A percentile compares a stretch with the other conserved stretches of the same genome.
Conservation (phyloP, 441 rosid genomes). For the Rhodomyrtus psidioides region DNA sequence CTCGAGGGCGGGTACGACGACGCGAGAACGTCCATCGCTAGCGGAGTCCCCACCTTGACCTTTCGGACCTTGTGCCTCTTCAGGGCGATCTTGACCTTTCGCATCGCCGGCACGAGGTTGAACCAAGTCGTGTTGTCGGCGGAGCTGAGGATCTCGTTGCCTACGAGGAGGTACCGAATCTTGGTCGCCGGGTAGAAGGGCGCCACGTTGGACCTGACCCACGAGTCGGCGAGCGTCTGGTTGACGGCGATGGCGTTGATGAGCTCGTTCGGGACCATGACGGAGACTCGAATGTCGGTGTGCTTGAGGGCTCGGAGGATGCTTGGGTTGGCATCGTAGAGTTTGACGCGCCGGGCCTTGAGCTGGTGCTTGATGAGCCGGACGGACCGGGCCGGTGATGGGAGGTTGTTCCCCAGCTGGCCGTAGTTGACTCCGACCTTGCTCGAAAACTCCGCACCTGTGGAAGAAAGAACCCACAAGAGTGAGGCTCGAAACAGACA, state of each 20-base stretch:
- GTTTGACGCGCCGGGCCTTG: constrained; percentile 60
- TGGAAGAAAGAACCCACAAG: not conserved
- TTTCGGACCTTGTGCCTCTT: constrained; percentile 28
- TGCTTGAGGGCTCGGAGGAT: constrained; percentile 54
- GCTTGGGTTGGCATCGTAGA: constrained; percentile 70
- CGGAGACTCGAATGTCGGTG: constrained; percentile 56
- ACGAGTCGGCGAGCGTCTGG: constrained; percentile 49
- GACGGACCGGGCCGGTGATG: constrained; percentile 45
- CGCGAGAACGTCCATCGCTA: constrained; percentile 60
- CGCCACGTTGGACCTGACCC: constrained; percentile 52
- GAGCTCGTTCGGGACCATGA: constrained; percentile 74
- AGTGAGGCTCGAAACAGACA: not conserved
- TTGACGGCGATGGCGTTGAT: constrained; percentile 45
- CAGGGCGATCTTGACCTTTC: constrained; percentile 42
- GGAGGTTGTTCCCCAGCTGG: constrained; percentile 75
- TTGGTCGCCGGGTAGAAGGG: constrained; percentile 49
- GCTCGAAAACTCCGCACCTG: constrained; percentile 62
- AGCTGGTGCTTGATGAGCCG: constrained; percentile 46
- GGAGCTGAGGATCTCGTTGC: constrained; percentile 68
- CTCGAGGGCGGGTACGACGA: constrained; percentile 77
- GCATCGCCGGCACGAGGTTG: constrained; percentile 73
- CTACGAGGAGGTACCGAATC: constrained; percentile 83
- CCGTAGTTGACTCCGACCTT: constrained; percentile 75
- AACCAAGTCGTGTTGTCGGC: constrained; percentile 41
- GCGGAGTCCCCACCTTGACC: constrained; percentile 64